Base-by-base conservation (phyloP, 768 basidiomycete species). In the Cantharellus cinnabarinus region DNA sequence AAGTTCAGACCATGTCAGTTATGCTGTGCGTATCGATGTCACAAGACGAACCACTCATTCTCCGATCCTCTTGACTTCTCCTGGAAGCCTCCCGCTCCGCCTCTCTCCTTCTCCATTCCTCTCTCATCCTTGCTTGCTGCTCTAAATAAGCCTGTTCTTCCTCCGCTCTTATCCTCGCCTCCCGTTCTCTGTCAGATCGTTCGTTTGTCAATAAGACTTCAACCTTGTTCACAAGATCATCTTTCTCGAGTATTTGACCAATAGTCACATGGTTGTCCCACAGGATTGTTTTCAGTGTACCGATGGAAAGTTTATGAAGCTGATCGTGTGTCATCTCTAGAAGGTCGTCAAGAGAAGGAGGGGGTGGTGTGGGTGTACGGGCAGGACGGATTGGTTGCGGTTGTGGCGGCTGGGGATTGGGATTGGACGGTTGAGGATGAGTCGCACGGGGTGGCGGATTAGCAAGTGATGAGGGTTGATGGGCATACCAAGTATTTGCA, bases 231-330 rank as follows among this genome's bases (percentile, higher is more conserved):
- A 90, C 85, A n/a, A 90, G 69, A 56, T 90, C 88, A 34, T 75
- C 71, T 72, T 95, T 95, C 72, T 95, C 91, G n/a, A 94, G 71
- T 2, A 91, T 66, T 58, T 76, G 67, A 65, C 81, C 74, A 50
- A 74, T 71, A 64, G 71, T 70, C 14, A 86, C 85, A 44, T 66
- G 64, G 48, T 71, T 70, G 59, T 80, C 79, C 66, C 80, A 88
- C 29, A 95, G 69, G 20, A 94, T 76, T 2, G 75, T 74, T 68
- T 95, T 95, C 53, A 95, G 73, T n/a, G 75, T 70, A 34, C 79
- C 72, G 58, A 93, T 79, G 4, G 83, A 79, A 10, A 94, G 73
- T 2, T 74, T 69, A 2, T 74, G 68, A n/a, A 93, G 69, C 10
- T 75, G 73, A 4, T 76, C 77, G 1, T 73, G 66, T 0, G 78